Base-by-base conservation (phyloP, 805 yeast species). In the Candida palmyrensis region DNA sequence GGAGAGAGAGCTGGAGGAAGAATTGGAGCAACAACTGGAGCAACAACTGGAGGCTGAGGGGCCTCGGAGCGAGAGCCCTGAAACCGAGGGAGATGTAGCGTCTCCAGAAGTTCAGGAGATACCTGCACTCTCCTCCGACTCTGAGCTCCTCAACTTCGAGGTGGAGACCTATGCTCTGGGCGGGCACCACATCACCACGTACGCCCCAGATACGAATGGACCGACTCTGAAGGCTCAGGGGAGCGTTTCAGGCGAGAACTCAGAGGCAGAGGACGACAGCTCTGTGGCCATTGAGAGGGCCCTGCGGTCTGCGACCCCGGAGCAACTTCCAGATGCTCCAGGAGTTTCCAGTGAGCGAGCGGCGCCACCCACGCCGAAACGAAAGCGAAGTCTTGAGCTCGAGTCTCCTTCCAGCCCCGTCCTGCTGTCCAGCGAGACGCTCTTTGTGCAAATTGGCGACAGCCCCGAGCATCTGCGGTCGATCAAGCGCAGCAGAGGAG, bases 251-350 rank as follows among this genome's bases (percentile, higher is more conserved):
- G 26, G 25, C 13, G 27, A 35, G 29, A 27, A 20, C 11, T 10
- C 17, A 18, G 15, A 12, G 23, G 32, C 57, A 15, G 55, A 46
- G 25, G 42, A 37, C 4, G 27, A 25, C 13, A 11, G 11, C 11
- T 21, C 23, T 21, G 16, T 28, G 8, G 16, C 30, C 23, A 25
- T 33, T 19, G 25, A 32, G 20, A 26, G 35, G 36, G 15, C 11
- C 11, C 9, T 9, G 11, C 9, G 10, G 9, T 21, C 23, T 21
- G 11, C 9, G 9, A 9, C 11, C 10, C n/a, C n/a, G n/a, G n/a
- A n/a, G n/a, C n/a, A n/a, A n/a, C n/a, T n/a, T n/a, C n/a, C n/a
- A n/a, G n/a, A n/a, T n/a, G n/a, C n/a, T n/a, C n/a, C n/a, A n/a
- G n/a, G n/a, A n/a, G n/a, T n/a, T n/a, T n/a, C n/a, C n/a, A n/a